Conservation (phyloP, 2,329 filamentous ascomycete genomes). For the Penicillium sp. region DNA sequence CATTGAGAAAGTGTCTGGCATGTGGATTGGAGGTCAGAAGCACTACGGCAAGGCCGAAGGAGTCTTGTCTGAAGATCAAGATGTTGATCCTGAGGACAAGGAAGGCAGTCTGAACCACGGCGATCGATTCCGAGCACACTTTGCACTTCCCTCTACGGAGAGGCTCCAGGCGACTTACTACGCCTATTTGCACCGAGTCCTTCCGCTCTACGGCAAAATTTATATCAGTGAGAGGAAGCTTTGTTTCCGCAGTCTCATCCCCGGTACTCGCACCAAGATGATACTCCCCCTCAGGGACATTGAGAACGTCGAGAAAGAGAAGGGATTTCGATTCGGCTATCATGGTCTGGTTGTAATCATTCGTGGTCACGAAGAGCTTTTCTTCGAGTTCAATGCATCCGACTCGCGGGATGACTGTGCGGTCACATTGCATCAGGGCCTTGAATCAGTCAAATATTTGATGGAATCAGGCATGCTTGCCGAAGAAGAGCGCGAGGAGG, state of each 20-base stretch:
- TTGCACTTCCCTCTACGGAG: constrained; percentile 81
- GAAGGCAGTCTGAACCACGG: constrained; percentile 55
- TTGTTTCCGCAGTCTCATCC: constrained; percentile 88
- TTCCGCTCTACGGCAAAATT: constrained; percentile 93
- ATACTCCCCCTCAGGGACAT: constrained; percentile 88
- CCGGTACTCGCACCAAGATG: constrained; percentile 86
- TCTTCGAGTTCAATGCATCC: constrained; percentile 82
- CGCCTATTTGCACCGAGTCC: constrained; percentile 81
- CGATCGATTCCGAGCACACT: constrained; percentile 79
- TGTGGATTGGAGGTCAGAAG: constrained; percentile 88
- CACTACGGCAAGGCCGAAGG: constrained; percentile 78
- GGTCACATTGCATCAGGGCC: constrained; percentile 71
- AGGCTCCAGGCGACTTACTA: constrained; percentile 86
- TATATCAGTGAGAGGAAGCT: constrained; percentile 86
- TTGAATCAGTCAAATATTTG: constrained; percentile 71
- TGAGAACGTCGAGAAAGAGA: constrained; percentile 91
- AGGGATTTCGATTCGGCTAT: constrained; percentile 89
- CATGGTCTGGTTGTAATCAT: constrained; percentile 91
- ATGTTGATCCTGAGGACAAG: constrained; percentile 56
- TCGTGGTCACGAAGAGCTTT: constrained; percentile 88
- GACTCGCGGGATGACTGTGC: constrained; percentile 86
- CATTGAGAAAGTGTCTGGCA: constrained; percentile 92
- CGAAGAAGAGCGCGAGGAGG: constrained; percentile 67
- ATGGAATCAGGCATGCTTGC: constrained; percentile 67
- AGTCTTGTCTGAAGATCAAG: constrained; percentile 64